Base-by-base conservation (phyloP, 495 filamentous ascomycete genomes). In the Neurospora intermedia region DNA sequence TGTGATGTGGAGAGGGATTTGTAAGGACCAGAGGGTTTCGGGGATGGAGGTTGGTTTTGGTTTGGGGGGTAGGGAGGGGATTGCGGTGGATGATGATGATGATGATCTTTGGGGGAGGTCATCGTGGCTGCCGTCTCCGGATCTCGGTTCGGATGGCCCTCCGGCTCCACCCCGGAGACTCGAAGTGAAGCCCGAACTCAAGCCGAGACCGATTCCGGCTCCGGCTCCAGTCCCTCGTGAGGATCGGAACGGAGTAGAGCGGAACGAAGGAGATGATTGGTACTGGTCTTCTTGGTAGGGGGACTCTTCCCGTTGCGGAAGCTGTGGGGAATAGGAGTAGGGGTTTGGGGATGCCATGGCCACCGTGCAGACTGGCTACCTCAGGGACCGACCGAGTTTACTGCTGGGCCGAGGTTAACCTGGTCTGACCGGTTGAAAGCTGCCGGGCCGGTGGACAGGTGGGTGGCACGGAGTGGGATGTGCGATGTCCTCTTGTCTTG, bases 1-100 rank as follows among this genome's bases (percentile, higher is more conserved):
- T 9, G 83, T 87, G 76, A 88, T 84, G 77, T 82, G 77, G 18
- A 88, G 78, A n/a, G 87, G 87, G 23, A 88, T 79, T 48, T 82
- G 81, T 31, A 86, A 80, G 69, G 75, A 75, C 86, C 86, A 88
- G 62, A 88, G 82, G 73, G 79, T 77, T 75, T 81, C 77, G 11
- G 83, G 78, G 69, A 84, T 78, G 48, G 82, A 71, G n/a, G 54
- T 66, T 66, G 54, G 27, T 66, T 66, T 66, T 35, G 54, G 54
- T 66, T 66, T 66, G 27, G 71, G 69, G 27, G 77, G 73, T 43
- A 76, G 40, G 16, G 40, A 41, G 40, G 40, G 9, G 73, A 71
- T 39, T 13, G 69, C 46, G 23, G 23, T 5, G 13, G 69, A 42
- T n/a, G 40, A 31, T 31, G 27, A 31, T 31, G 27, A 31, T 31